Base-by-base conservation (phyloP, 768 basidiomycete species). In the Amanita polypyramis region DNA sequence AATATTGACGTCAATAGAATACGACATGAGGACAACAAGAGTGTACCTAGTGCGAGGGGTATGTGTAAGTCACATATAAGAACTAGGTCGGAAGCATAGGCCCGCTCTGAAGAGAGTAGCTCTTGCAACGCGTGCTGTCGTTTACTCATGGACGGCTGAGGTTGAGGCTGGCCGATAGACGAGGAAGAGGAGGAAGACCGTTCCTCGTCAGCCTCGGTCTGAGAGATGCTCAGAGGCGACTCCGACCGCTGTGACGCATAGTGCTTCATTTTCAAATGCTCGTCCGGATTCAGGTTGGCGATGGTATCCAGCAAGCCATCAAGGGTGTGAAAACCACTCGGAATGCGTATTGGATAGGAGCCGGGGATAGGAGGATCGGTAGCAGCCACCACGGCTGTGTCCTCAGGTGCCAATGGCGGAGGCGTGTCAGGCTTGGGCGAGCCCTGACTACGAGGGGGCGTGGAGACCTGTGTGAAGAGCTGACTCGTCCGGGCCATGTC, bases 61-160 rank as follows among this genome's bases (percentile, higher is more conserved):
- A 90, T 80, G 55, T 91, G 82, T 20, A 90, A 73, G 51, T 85
- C 81, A 45, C 81, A 73, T 52, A 91, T 79, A 46, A 90, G 68
- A 12, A 81, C 82, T 21, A 92, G 70, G 69, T 91, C 89, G n/a
- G 79, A 80, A 10, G 88, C 82, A 62, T 90, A 90, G 1, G 85
- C 82, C 21, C 84, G 71, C 58, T 92, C 88, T 17, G 85, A 85
- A 9, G 82, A 77, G 38, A 91, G 72, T 21, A 92, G 64, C 54
- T 92, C 89, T 43, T 78, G 75, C 17, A 91, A 67, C 7, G 87
- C 87, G 60, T 91, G 83, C 19, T 78, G 73, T 32, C 89, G 76
- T 65, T 90, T 90, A 21, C 81, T 74, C 57, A 79, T 68, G 17
- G 64, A n/a, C 34, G 32, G 15, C 15, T 50, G 49, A n/a, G 30